These are phyloP conservation scores for Gossypium turneri DNA, from an alignment of 345 rosid genomes.

Conservation along the genomic window DNA sequence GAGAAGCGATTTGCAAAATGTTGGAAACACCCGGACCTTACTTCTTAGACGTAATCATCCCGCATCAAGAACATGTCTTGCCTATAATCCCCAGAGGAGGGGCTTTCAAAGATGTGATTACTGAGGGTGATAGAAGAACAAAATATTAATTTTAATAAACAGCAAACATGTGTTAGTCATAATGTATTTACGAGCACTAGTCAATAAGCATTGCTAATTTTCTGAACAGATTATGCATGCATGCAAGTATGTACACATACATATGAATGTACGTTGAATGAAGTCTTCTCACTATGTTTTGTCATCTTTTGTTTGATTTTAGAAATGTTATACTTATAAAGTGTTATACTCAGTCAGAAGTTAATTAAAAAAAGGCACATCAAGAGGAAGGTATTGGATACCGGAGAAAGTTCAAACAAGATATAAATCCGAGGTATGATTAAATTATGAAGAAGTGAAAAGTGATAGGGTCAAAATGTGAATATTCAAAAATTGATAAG, in stretches of 20 bases:
- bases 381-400: too few species aligned
- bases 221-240: background rate
- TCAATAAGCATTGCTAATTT: background rate
- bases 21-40: slow-evolving; percentile 84
- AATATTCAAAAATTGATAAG: too few species aligned
- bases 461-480: too few species aligned
- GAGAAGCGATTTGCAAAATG: slow-evolving; percentile 75
- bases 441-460: too few species aligned
- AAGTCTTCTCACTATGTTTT: background rate
- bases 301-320: slow-evolving; percentile 4
- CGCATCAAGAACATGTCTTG: slow-evolving; percentile 92
- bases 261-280: background rate
- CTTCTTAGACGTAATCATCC: slow-evolving; percentile 77
- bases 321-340: slow-evolving; percentile 48
- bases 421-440: too few species aligned
- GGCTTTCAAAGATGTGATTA: slow-evolving; percentile 16
- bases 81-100: slow-evolving; percentile 98
- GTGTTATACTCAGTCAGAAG: too few species aligned
- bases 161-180: too few species aligned
- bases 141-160: too few species aligned
- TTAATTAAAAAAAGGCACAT: too few species aligned
- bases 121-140: too few species aligned
- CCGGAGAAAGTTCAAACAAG: too few species aligned
- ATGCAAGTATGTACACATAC: background rate
- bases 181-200: background rate